Percentiles rank a stretch among this genome's conserved stretches.
Evolutionary conservation across 768 basidiomycete species (phyloP).

Genomic region (Clitopilus passeckerianus): DNA sequence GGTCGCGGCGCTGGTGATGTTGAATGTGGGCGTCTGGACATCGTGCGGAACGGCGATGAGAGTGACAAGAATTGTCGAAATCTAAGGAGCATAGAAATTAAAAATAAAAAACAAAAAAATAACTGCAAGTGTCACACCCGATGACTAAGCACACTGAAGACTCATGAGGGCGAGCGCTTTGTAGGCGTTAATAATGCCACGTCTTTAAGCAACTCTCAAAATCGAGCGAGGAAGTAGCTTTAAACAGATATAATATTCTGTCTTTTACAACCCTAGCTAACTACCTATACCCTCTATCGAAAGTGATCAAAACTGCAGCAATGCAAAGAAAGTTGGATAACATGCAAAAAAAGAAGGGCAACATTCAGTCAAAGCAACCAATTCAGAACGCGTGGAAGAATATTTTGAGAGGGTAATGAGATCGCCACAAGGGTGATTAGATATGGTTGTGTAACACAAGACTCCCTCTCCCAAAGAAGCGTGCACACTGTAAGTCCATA

Average conservation of each 20-base stretch:
- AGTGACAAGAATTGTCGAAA: neutral
- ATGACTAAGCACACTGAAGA: neutral
- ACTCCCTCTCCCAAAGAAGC: slow-evolving; percentile 11
- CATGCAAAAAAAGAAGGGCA: neutral
- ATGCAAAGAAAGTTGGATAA: neutral
- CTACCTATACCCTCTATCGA: neutral
- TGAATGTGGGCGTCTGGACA: slow-evolving; percentile 52
- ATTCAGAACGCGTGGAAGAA: neutral
- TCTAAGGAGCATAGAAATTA: neutral
- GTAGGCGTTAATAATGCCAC: neutral
- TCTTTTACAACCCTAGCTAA: neutral
- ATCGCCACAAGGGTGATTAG: neutral
- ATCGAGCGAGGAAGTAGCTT: neutral
- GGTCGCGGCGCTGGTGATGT: slow-evolving; percentile 42
- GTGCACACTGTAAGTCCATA: slow-evolving; percentile 1
- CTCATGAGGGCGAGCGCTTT: neutral
- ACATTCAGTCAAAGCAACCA: neutral
- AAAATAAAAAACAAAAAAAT: neutral
- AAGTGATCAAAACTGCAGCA: neutral
- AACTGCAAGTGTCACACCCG: neutral
- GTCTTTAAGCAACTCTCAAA: too few relatives aligned
- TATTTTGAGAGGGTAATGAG: neutral
- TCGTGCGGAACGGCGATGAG: slow-evolving; percentile 14
- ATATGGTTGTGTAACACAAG: slow-evolving; percentile 3
- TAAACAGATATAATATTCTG: neutral